Conservation (phyloP, 257 asterid species). For the Apocynum venetum region DNA sequence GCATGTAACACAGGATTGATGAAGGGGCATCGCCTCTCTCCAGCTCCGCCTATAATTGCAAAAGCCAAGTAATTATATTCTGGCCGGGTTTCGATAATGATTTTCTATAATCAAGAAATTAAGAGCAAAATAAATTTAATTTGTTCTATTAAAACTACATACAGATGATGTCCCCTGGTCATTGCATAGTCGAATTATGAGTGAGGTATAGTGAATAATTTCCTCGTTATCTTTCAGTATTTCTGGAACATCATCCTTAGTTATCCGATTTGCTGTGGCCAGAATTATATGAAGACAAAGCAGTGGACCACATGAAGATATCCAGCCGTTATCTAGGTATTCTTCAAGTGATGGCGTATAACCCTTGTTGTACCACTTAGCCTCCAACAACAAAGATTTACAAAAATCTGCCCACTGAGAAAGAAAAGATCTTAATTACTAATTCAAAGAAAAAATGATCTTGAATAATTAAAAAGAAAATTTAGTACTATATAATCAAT, state of each 20-base stretch:
- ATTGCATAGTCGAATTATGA: conserved; percentile 55
- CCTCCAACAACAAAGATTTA: conserved; percentile 49
- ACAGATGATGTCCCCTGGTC: conserved; percentile 56
- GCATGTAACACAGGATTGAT: conserved; percentile 54
- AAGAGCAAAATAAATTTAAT: too few species aligned
- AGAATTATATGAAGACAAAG: conserved; percentile 40
- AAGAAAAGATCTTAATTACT: neutral
- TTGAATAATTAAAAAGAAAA: too few species aligned
- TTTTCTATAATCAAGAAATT: too few species aligned
- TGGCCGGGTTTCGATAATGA: too few species aligned
- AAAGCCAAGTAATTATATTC: too few species aligned
- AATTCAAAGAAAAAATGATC: neutral
- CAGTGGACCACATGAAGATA: conserved; percentile 50
- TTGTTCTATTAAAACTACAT: neutral
- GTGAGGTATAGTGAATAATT: conserved; percentile 34
- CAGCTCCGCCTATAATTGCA: conserved; percentile 37
- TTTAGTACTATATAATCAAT: too few species aligned
- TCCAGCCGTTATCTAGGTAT: conserved; percentile 49
- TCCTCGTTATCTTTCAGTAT: conserved; percentile 26
- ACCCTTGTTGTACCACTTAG: conserved; percentile 45
- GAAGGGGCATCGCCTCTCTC: conserved; percentile 67
- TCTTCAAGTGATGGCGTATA: conserved; percentile 47
- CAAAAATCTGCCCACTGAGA: conserved; percentile 59
- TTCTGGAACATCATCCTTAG: neutral
- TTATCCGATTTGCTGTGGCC: conserved; percentile 21